Evolutionary conservation across 306 rosid genomes (phyloP).

Genomic region (Inga laurina): DNA sequence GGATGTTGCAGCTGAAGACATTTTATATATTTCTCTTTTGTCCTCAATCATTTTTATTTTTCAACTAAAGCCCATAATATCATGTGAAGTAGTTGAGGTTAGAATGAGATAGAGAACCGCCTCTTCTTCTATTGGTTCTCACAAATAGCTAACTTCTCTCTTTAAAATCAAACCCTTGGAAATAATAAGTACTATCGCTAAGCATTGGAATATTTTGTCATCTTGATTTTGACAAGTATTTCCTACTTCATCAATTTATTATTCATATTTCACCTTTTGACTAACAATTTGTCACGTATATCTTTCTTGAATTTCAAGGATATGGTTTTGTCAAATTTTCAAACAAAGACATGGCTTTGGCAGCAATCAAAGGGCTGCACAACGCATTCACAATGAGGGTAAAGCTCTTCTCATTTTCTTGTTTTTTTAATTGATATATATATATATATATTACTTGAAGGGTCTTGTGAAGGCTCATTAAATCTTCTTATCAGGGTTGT

Average conservation of each 20-base stretch:
- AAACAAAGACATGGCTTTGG: slow-evolving; percentile 68
- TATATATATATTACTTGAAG: slow-evolving; percentile 4
- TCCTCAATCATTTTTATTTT: neutral
- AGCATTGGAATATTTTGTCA: slow-evolving; percentile 11
- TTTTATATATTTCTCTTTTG: neutral
- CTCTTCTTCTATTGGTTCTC: neutral
- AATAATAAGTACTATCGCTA: slow-evolving; percentile 6
- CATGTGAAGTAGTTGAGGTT: slow-evolving; percentile 1
- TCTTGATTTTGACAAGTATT: neutral
- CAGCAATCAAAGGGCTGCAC: slow-evolving; percentile 82
- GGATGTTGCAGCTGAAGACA: neutral
- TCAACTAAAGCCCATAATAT: neutral
- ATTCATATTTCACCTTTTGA: slow-evolving; percentile 22
- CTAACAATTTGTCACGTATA: slow-evolving; percentile 30
- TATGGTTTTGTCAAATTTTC: slow-evolving; percentile 76
- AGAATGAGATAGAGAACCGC: neutral
- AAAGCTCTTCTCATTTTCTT: slow-evolving; percentile 30
- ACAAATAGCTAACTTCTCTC: slow-evolving; percentile 11
- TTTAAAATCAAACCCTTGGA: slow-evolving; percentile 9
- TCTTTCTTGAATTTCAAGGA: slow-evolving; percentile 58
- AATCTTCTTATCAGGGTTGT: slow-evolving; percentile 65
- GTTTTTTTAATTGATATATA: slow-evolving; percentile 4
- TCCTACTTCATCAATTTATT: slow-evolving; percentile 15
- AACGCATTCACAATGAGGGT: slow-evolving; percentile 76
- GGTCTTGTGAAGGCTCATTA: slow-evolving; percentile 35